Evolutionary conservation across 345 rosid genomes (phyloP).

Genomic region (Euphorbia pulcherrima): DNA sequence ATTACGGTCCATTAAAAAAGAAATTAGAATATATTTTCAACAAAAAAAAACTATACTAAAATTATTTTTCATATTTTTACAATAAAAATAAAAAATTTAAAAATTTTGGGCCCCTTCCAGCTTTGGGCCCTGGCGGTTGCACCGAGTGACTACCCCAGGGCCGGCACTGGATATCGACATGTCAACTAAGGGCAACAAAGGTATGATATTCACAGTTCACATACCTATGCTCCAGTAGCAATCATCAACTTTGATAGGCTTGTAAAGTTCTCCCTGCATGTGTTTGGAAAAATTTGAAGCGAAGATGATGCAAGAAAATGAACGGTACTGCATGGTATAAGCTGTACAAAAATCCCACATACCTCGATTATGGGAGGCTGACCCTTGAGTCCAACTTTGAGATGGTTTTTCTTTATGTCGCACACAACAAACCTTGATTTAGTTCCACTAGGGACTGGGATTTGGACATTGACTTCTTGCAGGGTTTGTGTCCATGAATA

Average conservation of each 20-base stretch:
- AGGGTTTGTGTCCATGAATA: conserved; percentile 89
- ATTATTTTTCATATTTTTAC: too few relatives aligned
- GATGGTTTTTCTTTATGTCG: conserved; percentile 78
- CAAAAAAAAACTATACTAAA: too few relatives aligned
- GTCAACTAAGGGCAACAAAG: background rate
- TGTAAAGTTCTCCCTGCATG: conserved; percentile 67
- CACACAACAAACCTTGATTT: conserved; percentile 62
- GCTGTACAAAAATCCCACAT: conserved; percentile 21
- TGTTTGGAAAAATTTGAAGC: background rate
- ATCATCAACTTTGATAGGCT: conserved; percentile 70
- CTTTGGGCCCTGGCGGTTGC: too few relatives aligned
- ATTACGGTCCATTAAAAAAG: too few relatives aligned
- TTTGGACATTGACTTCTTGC: conserved; percentile 65
- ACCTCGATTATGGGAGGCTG: conserved; percentile 80
- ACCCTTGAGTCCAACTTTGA: conserved; percentile 84
- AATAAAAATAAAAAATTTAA: too few relatives aligned
- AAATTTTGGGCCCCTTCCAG: too few relatives aligned
- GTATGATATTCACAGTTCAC: conserved; percentile 1
- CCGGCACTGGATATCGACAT: background rate
- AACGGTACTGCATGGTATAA: background rate
- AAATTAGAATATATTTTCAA: too few relatives aligned
- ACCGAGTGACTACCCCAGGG: too few relatives aligned
- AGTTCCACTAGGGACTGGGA: conserved; percentile 79
- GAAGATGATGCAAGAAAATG: background rate
- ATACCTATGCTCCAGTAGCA: conserved; percentile 93